These are phyloP conservation scores for Cucumis melo DNA, from an alignment of 306 rosid species.

Conservation along the genomic window DNA sequence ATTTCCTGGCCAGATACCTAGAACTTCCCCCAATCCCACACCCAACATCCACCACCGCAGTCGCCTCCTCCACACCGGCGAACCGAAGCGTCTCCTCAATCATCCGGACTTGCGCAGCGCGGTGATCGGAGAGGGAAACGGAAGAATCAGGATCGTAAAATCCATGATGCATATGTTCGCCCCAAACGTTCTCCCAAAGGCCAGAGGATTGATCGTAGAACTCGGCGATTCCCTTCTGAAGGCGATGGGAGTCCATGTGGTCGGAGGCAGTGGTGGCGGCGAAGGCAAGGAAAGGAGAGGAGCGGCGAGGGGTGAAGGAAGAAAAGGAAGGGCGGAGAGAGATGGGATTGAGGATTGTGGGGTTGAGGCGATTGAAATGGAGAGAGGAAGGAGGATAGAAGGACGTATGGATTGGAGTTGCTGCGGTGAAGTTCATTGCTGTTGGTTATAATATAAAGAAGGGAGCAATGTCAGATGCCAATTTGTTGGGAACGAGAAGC, in stretches of 20 bases:
- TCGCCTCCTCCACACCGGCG: conserved; percentile 29
- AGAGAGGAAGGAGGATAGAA: not conserved
- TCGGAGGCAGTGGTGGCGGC: not conserved
- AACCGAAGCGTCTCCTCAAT: conserved; percentile 61
- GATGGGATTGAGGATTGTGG: not conserved
- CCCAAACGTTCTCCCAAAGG: conserved; percentile 82
- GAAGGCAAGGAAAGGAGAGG: not conserved
- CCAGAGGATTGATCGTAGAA: conserved; percentile 81
- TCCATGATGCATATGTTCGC: conserved; percentile 95
- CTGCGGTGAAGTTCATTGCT: not conserved
- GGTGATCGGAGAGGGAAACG: conserved; percentile 53
- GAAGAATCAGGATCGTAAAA: conserved; percentile 41
- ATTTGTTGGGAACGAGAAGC: not conserved
- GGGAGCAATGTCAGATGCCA: not conserved
- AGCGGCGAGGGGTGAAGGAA: not conserved
- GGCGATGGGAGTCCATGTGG: conserved; percentile 1
- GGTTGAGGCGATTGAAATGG: not conserved
- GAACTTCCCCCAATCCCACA: conserved; percentile 98
- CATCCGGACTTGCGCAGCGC: conserved; percentile 83
- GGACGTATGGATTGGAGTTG: not conserved
- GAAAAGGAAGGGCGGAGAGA: not conserved
- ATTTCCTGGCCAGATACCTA: conserved; percentile 53
- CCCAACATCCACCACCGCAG: conserved; percentile 67
- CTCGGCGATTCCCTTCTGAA: conserved; percentile 65
- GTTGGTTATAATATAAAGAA: not conserved